These are phyloP conservation scores for Baorangia bicolor DNA, from an alignment of 768 basidiomycete genomes.

Conservation along the genomic window DNA sequence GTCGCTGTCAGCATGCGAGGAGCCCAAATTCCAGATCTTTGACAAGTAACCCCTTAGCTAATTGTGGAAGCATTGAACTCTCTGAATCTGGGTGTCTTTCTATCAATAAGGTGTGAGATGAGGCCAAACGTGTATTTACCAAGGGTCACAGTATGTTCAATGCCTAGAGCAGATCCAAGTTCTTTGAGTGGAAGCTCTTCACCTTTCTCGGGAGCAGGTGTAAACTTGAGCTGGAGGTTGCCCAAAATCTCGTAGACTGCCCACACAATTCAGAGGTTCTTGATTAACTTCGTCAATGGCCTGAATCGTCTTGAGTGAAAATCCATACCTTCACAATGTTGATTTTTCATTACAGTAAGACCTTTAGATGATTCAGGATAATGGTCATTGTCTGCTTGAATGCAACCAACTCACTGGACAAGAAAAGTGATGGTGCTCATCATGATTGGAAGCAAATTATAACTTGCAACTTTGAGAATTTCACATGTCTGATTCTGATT, in stretches of 20 bases:
- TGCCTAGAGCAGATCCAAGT: conserved; percentile 78
- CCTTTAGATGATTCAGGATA: no score
- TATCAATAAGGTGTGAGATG: conserved; percentile 86
- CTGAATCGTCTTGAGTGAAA: no score
- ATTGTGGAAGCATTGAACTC: conserved; percentile 95
- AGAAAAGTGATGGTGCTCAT: no score
- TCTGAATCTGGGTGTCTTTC: conserved; percentile 99
- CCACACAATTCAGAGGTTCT: conserved; percentile 99
- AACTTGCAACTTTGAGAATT: no score
- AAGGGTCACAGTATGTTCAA: conserved; percentile 80
- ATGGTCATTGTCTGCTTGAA: no score
- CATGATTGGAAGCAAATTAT: no score
- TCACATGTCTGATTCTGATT: no score
- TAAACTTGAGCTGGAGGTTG: conserved; percentile 92
- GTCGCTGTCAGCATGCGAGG: conserved; percentile 86
- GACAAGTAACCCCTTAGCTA: conserved; percentile 82
- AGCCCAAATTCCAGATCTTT: conserved; percentile 95
- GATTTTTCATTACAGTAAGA: no score
- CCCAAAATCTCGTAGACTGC: conserved; percentile 99
- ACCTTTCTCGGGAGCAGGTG: conserved; percentile 95
- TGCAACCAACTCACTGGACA: no score
- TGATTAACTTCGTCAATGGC: conserved; percentile 92
- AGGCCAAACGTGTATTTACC: conserved; percentile 94
- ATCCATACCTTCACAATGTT: no score
- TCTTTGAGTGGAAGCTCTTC: conserved; percentile 97